These are phyloP conservation scores for Citrus medica DNA, from an alignment of 345 rosid genomes.

Conservation along the genomic window DNA sequence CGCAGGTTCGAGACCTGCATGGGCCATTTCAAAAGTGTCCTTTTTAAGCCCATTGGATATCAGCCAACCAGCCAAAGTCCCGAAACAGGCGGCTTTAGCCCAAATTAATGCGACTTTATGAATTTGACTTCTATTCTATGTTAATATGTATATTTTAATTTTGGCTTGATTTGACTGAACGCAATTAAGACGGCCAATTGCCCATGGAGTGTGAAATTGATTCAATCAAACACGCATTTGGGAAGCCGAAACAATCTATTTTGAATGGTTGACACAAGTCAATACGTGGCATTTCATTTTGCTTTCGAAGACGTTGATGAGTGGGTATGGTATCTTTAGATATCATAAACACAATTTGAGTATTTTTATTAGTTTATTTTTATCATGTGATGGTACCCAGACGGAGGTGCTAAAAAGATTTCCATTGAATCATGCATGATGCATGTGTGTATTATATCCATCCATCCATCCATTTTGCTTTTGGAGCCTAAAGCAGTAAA, in stretches of 20 bases:
- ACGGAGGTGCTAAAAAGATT: too few relatives aligned
- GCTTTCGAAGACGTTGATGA: too few relatives aligned
- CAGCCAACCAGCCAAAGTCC: not conserved
- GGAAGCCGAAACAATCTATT: too few relatives aligned
- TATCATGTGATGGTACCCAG: too few relatives aligned
- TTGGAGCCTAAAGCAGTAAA: not conserved
- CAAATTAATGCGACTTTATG: not conserved
- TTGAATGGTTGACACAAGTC: too few relatives aligned
- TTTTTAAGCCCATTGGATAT: not conserved
- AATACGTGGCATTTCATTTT: too few relatives aligned
- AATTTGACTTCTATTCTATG: not conserved
- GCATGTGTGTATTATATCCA: too few relatives aligned
- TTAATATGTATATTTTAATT: not conserved
- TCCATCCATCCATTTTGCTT: not conserved
- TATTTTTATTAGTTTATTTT: too few relatives aligned
- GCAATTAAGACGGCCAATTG: not conserved
- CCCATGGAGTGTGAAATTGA: not conserved
- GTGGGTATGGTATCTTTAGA: too few relatives aligned
- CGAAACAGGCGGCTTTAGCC: not conserved
- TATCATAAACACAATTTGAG: too few relatives aligned
- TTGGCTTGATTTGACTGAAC: not conserved
- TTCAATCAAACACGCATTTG: not conserved
- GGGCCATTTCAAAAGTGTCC: slow-evolving; percentile 28
- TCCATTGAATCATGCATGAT: too few relatives aligned
- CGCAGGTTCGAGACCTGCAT: slow-evolving; percentile 73